Conservation (phyloP, 441 rosid genomes). For the Populus hybrid region DNA sequence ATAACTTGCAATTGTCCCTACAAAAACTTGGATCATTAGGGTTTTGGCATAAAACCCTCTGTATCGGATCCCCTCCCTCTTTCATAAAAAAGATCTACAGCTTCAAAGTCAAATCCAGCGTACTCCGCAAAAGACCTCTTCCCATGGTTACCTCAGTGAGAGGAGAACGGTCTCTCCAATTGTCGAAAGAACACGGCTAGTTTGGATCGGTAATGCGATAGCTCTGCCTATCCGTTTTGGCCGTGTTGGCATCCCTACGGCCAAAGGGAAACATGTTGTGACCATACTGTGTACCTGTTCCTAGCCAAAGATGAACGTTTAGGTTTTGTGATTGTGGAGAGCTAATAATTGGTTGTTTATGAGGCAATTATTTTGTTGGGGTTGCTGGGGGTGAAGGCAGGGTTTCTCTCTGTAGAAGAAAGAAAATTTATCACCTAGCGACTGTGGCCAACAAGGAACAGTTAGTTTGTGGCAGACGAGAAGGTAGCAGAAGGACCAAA, state of each 20-base stretch:
- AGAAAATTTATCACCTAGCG: neutral
- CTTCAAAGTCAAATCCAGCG: constrained; percentile 29
- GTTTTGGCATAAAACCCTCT: neutral
- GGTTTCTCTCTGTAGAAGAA: neutral
- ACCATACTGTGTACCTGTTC: neutral
- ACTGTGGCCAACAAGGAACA: neutral
- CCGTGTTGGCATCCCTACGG: no score
- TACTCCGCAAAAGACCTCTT: neutral
- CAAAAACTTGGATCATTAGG: neutral
- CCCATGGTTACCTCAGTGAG: neutral
- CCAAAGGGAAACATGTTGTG: neutral
- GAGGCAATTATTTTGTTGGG: neutral
- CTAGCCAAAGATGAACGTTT: neutral
- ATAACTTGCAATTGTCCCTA: neutral
- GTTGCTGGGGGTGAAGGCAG: neutral
- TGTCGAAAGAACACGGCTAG: constrained; percentile 19
- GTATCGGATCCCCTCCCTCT: no score
- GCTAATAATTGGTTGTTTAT: no score
- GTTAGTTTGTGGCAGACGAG: neutral
- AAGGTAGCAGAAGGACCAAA: neutral
- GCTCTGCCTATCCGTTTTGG: no score
- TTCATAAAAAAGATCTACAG: constrained; percentile 16
- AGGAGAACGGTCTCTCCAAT: constrained; percentile 14
- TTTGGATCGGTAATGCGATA: constrained; percentile 2
- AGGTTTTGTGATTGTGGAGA: neutral